Percentiles rank a stretch among this genome's conserved stretches.
Evolutionary conservation across 1,284 basidiomycete species (phyloP).

Genomic region (Heterobasidion irregulare): DNA sequence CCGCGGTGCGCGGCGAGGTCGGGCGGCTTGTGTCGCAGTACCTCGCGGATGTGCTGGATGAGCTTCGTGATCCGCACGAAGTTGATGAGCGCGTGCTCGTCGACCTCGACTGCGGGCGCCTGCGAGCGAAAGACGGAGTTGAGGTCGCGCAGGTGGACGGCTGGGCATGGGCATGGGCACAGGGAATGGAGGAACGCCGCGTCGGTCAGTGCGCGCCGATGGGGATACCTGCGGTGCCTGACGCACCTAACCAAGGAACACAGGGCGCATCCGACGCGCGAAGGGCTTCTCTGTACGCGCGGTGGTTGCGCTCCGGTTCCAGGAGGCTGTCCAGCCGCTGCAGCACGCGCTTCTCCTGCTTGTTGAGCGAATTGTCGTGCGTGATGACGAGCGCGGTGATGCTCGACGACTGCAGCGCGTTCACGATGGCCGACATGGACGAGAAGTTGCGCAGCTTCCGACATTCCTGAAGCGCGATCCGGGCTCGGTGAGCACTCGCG

Average conservation of each 20-base stretch:
- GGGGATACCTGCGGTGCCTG: background rate
- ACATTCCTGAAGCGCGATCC: slow-evolving; percentile 26
- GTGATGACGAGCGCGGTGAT: slow-evolving; percentile 29
- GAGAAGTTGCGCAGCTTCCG: slow-evolving; percentile 32
- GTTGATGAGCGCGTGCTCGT: slow-evolving; percentile 31
- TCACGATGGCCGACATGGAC: slow-evolving; percentile 31
- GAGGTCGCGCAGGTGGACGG: slow-evolving; percentile 32
- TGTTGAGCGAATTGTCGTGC: slow-evolving; percentile 18
- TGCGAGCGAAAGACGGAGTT: slow-evolving; percentile 19
- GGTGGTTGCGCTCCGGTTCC: slow-evolving; percentile 24
- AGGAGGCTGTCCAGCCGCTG: slow-evolving; percentile 25
- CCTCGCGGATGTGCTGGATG: slow-evolving; percentile 24
- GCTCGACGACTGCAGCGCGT: slow-evolving; percentile 29
- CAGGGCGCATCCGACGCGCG: slow-evolving; percentile 12
- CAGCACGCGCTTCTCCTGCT: slow-evolving; percentile 21
- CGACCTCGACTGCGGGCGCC: slow-evolving; percentile 18
- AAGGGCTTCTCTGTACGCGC: slow-evolving; percentile 26
- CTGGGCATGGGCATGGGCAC: slow-evolving; percentile 13
- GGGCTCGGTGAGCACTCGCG: background rate
- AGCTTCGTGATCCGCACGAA: slow-evolving; percentile 30
- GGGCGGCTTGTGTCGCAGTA: slow-evolving; percentile 24
- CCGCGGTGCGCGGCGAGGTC: slow-evolving; percentile 22
- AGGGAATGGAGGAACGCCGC: background rate
- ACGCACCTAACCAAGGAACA: slow-evolving; percentile 32
- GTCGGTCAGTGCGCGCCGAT: background rate